These are phyloP conservation scores for Scleroderma citrinum DNA, from an alignment of 768 basidiomycete genomes.

Conservation along the genomic window DNA sequence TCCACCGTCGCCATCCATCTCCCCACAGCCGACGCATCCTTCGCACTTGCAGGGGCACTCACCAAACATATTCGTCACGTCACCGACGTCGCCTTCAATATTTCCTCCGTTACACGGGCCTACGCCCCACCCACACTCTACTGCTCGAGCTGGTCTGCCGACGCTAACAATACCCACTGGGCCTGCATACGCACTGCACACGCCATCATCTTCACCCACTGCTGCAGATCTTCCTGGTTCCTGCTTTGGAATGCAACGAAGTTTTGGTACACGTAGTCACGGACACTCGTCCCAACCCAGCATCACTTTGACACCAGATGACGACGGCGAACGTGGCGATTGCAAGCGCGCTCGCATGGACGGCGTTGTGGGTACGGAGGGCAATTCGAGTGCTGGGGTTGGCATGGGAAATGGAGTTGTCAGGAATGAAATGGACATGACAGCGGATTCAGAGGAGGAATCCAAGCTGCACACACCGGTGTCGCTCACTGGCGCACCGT, in stretches of 20 bases:
- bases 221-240: constrained; percentile 13
- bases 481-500: constrained; percentile 8
- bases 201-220: constrained; percentile 26
- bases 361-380: constrained; percentile 4
- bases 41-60: constrained; percentile 23
- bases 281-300: constrained; percentile 21
- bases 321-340: constrained; percentile 13
- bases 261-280: not conserved
- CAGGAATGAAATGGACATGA: constrained; percentile 22
- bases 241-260: constrained; percentile 3
- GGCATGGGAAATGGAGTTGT: constrained; percentile 3
- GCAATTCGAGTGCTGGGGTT: constrained; percentile 4
- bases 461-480: constrained; percentile 18
- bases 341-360: constrained; percentile 21
- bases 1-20: constrained; percentile 25
- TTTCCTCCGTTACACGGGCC: not conserved
- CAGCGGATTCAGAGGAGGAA: constrained; percentile 8
- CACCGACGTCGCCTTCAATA: constrained; percentile 43
- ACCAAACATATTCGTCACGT: constrained; percentile 72
- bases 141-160: constrained; percentile 8
- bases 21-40: constrained; percentile 12
- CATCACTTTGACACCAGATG: constrained; percentile 25
- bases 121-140: constrained; percentile 14
- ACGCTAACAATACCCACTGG: constrained; percentile 5
- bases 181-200: constrained; percentile 12